Evolutionary conservation across 139 green algal genomes (phyloP).

Genomic region (Chlorella sp.): DNA sequence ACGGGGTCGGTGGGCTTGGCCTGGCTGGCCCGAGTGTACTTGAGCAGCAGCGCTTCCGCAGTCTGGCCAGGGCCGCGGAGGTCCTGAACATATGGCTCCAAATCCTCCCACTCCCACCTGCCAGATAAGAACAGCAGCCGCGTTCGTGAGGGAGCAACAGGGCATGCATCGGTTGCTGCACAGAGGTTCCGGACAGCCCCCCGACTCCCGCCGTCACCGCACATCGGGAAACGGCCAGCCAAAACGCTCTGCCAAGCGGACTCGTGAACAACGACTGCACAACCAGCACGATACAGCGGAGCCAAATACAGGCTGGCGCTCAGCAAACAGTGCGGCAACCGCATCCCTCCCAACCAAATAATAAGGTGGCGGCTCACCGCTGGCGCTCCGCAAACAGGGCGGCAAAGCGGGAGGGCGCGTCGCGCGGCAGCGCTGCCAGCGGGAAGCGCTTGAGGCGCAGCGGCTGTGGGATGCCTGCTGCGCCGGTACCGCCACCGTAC

Average conservation of each 20-base stretch:
- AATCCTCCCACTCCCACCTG: constrained; percentile 58
- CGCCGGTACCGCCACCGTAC: constrained; percentile 19
- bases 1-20: constrained; percentile 49
- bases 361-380: background rate
- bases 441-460: constrained; percentile 51
- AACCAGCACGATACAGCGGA: too few species aligned
- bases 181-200: too few species aligned
- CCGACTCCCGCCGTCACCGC: too few species aligned
- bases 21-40: constrained; percentile 66
- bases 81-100: constrained; percentile 70
- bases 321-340: too few species aligned
- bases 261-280: too few species aligned
- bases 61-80: constrained; percentile 69
- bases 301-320: too few species aligned
- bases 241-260: too few species aligned
- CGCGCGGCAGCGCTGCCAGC: constrained; percentile 48
- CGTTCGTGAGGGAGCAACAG: too few species aligned
- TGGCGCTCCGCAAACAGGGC: constrained; percentile 62
- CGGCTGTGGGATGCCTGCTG: constrained; percentile 13
- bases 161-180: too few species aligned
- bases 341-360: too few species aligned
- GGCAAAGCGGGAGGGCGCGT: constrained; percentile 63
- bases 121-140: too few species aligned
- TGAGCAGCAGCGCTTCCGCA: constrained; percentile 69
- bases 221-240: too few species aligned